Conservation (phyloP, 2,329 filamentous ascomycete species). For the Hypoxylon sp. region DNA sequence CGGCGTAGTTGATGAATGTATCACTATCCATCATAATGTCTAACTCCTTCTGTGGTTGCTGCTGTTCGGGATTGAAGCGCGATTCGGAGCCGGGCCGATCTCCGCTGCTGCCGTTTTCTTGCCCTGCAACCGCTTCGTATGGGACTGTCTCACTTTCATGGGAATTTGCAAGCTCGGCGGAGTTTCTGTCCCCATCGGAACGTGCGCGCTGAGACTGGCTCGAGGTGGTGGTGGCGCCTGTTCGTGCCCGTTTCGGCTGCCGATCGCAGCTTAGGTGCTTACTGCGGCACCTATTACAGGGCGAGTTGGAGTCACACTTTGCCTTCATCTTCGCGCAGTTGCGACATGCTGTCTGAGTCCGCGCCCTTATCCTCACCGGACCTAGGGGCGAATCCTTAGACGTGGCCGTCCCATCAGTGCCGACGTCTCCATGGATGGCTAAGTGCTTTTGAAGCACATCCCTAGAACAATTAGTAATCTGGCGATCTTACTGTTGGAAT, state of each 20-base stretch:
- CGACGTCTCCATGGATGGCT: constrained; percentile 18
- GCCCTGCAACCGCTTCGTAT: no score
- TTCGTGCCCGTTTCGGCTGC: constrained; percentile 8
- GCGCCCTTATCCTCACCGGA: constrained; percentile 9
- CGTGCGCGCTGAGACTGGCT: neutral
- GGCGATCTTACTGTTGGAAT: neutral
- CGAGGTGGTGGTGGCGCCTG: neutral
- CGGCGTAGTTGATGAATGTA: constrained; percentile 1
- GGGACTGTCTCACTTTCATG: neutral
- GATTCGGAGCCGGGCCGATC: neutral
- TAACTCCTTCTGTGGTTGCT: constrained; percentile 3
- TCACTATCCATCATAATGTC: neutral
- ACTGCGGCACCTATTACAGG: constrained; percentile 18
- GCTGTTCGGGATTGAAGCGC: neutral
- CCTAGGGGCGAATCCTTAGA: constrained; percentile 7
- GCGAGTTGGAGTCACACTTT: constrained; percentile 21
- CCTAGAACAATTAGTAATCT: constrained; percentile 8
- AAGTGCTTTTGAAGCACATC: constrained; percentile 25
- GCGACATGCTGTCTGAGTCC: constrained; percentile 22
- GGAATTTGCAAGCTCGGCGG: neutral
- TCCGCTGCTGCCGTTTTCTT: neutral
- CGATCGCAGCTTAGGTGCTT: constrained; percentile 18
- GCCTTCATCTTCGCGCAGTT: constrained; percentile 24
- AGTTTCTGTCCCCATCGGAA: neutral
- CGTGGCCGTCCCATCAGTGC: no score